Evolutionary conservation across 139 green algal genomes (phyloP), one percentile per base, ranked within the genome.

Genomic region (Chlorella ohadii): DNA sequence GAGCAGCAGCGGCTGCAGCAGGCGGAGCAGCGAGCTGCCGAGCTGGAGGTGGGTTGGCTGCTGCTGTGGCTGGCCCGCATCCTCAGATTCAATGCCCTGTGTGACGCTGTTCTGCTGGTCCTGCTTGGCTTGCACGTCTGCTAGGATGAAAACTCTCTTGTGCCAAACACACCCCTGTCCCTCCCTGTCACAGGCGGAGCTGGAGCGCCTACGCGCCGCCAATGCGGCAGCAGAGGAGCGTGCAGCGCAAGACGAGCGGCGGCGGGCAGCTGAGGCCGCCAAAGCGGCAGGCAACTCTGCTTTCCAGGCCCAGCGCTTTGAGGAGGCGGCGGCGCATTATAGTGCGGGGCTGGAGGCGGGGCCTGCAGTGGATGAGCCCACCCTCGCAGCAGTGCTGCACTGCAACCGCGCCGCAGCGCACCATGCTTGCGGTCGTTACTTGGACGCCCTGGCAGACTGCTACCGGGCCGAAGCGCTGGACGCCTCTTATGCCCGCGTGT

Each of bases 391-490:
- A 6, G 85, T 97, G 78, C 87, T 97, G 88, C 87, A 94, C 86
- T 79, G 86, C 86, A 97, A 96, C 90, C 85, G 94, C 3, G 94
- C 93, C 1, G 94, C 94, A 1, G 92, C 89, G 36, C 66, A 91
- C 56, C 89, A 93, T 83, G 84, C 74, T 3, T 33, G 88, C 36
- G 78, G 87, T 2, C 66, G 74, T 39, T 66, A 91, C 9, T 74
- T 88, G 23, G 90, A 94, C 15, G 93, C 94, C 23, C 82, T 96
- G 7, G 93, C 93, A 27, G 94, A 97, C 90, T 95, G 92, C 82
- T 86, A 88, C 27, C 85, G 92, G 0, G 89, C 94, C 31, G 78
- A 77, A 17, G 91, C 91, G 5, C 86, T 95, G 84, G 85, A 94
- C 65, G 90, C 93, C 7, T 27, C 28, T 1, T 97, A 94, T 75